Base-by-base conservation (phyloP, 441 rosid species). In the Manihot esculenta region DNA sequence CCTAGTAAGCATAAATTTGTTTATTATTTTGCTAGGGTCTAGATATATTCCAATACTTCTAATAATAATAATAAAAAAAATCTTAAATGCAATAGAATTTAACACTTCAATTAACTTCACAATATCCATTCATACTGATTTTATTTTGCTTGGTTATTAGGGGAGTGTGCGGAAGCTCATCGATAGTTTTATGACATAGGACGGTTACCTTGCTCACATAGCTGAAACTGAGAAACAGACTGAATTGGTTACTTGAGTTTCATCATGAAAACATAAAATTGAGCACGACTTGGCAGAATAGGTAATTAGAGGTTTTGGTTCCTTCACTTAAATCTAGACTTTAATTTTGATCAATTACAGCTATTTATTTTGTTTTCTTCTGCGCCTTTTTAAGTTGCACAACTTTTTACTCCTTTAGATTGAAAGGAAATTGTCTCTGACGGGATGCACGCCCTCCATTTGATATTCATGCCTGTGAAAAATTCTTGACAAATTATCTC, bases 221-320 rank as follows among this genome's bases (percentile, higher is more conserved):
- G 96, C 99, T 70, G 92, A 90, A 84, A 84, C 71, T 42, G 99
- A 92, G 83, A 94, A 85, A 72, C 96, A 88, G 80, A 88, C 92
- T n/a, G 97, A 90, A 77, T 77, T 92, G 78, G 96, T 94, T 76
- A 85, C 91, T 74, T 92, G 97, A 41, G 96, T 94, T 68, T 86
- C 97, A 54, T 77, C 89, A 0, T 94, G 99, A 98, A 92, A 90
- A 84, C 97, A 88, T 72, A 94, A 89, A 70, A 90, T 94, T 64
- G 98, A 94, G 83, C 82, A 78, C 68, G 89, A 87, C 84, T 85
- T 94, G 86, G 92, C 89, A 78, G 97, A 90, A 82, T 97, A 94
- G 81, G 99, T 92, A 84, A 63, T 66, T 61, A 57, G 35, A 55
- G 24, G 17, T 44, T 72, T 41, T n/a, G 23, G 20, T 69, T 64